phyloP scores from a whole-genome alignment of 352 stramenopile genomes.

The Pseudoperonospora humuli region DNA sequence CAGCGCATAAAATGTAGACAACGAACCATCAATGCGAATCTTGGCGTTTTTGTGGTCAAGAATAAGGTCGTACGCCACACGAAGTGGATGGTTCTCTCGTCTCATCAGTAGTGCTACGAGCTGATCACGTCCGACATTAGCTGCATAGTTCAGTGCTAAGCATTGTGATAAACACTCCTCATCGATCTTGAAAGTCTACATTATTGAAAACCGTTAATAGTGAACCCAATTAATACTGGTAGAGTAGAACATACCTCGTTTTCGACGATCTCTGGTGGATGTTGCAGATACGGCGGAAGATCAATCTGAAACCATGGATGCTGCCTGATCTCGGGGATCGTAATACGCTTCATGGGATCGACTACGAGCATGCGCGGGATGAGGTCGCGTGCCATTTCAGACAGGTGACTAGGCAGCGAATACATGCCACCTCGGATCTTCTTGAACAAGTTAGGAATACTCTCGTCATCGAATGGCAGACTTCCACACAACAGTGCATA shows the following conservation, averaged over 20 bases:
- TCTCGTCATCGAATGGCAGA: slow-evolving; percentile 98
- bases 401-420: slow-evolving; percentile 94
- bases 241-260: slow-evolving; percentile 74
- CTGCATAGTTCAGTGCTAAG: slow-evolving; percentile 43
- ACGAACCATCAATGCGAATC: slow-evolving; percentile 82
- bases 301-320: slow-evolving; percentile 99
- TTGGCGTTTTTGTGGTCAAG: slow-evolving; percentile 97
- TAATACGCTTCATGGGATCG: slow-evolving; percentile 99
- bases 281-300: slow-evolving; percentile 95
- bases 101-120: slow-evolving; percentile 46
- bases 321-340: slow-evolving; percentile 95
- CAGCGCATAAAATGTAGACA: not conserved
- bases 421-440: slow-evolving; percentile 99
- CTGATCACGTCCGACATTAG: slow-evolving; percentile 46
- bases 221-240: not conserved
- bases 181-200: slow-evolving; percentile 73
- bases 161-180: slow-evolving; percentile 63
- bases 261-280: slow-evolving; percentile 93
- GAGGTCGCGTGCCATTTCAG: slow-evolving; percentile 92
- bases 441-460: slow-evolving; percentile 98
- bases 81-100: slow-evolving; percentile 67
- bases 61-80: slow-evolving; percentile 96
- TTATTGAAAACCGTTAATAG: not conserved
- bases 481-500: slow-evolving; percentile 98
- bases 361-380: slow-evolving; percentile 99